Percentiles rank a stretch among this genome's conserved stretches.
Evolutionary conservation across 305 asterid genomes (phyloP).

Genomic region (Euphrasia arctica): DNA sequence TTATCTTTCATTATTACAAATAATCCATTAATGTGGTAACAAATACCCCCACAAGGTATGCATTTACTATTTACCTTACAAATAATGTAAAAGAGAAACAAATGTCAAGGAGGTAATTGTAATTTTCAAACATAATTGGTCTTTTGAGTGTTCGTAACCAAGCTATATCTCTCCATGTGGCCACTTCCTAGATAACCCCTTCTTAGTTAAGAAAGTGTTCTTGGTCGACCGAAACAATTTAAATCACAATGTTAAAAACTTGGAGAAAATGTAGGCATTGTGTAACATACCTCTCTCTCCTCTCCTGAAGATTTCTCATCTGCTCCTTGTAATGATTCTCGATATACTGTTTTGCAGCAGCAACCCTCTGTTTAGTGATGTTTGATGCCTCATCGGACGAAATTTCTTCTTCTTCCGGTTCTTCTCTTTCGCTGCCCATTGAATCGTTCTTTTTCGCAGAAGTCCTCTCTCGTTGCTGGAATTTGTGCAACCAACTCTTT

Average conservation of each 20-base stretch:
- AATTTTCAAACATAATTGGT: too few relatives aligned
- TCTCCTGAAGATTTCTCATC: conserved; percentile 61
- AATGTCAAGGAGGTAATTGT: too few relatives aligned
- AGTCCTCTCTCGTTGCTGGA: too few relatives aligned
- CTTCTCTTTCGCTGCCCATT: conserved; percentile 70
- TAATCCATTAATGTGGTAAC: background rate
- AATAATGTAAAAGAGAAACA: too few relatives aligned
- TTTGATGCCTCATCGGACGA: conserved; percentile 79
- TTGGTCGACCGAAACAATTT: too few relatives aligned
- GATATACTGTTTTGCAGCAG: conserved; percentile 77
- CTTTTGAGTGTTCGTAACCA: too few relatives aligned
- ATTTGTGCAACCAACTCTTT: too few relatives aligned
- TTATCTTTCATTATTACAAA: too few relatives aligned
- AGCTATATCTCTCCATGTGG: too few relatives aligned
- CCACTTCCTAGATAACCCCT: too few relatives aligned
- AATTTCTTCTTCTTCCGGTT: conserved; percentile 36
- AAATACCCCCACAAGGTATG: too few relatives aligned
- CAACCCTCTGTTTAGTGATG: conserved; percentile 70
- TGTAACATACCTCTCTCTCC: conserved; percentile 45
- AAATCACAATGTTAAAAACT: background rate
- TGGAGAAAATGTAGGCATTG: background rate
- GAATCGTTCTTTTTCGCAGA: conserved; percentile 26
- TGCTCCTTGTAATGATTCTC: conserved; percentile 73
- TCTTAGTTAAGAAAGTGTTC: conserved; percentile 1
- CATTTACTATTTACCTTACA: too few relatives aligned